These are phyloP conservation scores for Suillus lakei DNA, from an alignment of 768 basidiomycete species.

Conservation along the genomic window DNA sequence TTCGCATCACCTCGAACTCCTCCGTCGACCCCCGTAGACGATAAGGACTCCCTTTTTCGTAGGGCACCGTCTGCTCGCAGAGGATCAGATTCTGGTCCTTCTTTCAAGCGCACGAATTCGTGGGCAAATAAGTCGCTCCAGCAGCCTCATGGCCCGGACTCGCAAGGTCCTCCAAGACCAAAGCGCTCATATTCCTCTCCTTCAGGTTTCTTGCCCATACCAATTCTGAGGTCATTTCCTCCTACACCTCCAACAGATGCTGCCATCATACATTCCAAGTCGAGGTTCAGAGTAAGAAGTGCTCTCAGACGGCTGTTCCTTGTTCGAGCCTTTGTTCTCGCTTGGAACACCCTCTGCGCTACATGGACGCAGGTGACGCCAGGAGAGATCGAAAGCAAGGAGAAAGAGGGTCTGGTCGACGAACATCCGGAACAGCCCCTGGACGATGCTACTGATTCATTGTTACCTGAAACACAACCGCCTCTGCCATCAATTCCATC, in stretches of 20 bases:
- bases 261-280: constrained; percentile 41
- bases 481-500: constrained; percentile 32
- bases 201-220: constrained; percentile 48
- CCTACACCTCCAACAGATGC: constrained; percentile 35
- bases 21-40: constrained; percentile 56
- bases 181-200: constrained; percentile 72
- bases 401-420: constrained; percentile 11
- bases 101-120: constrained; percentile 54
- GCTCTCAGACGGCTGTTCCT: constrained; percentile 67
- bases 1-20: constrained; percentile 64
- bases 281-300: constrained; percentile 41
- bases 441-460: constrained; percentile 18
- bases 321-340: constrained; percentile 67
- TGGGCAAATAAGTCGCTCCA: constrained; percentile 63
- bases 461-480: constrained; percentile 24
- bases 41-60: constrained; percentile 37
- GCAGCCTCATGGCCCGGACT: constrained; percentile 38
- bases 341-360: constrained; percentile 71
- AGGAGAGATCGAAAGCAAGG: constrained; percentile 26
- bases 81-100: constrained; percentile 29
- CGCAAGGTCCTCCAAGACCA: constrained; percentile 38
- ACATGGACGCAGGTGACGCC: constrained; percentile 56
- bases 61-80: constrained; percentile 27
- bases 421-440: constrained; percentile 15
- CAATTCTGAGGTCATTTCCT: constrained; percentile 28